Evolutionary conservation across 768 basidiomycete species (phyloP), one percentile per base, ranked within the genome.

Genomic region (Calocybe cyanea): DNA sequence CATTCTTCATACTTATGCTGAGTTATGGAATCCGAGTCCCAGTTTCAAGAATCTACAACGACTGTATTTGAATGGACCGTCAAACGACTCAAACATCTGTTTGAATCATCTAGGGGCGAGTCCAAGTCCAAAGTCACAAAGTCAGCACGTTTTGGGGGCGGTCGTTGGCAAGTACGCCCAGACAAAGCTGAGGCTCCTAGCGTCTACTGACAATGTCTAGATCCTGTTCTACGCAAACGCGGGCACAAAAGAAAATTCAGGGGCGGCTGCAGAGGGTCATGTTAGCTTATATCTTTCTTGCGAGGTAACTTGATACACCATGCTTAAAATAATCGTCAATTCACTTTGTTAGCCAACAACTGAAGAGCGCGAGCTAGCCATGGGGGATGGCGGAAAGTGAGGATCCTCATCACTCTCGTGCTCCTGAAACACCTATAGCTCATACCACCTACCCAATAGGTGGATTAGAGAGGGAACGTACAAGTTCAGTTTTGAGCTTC

Each of bases 391-490:
- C 37, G 81, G 83, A 56, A 82, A 76, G 85, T 67, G 48, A 19
- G 61, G 49, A 0, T 10, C 35, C 31, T 5, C 9, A 7, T n/a
- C 23, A 30, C 28, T 15, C 1, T 28, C 34, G 41, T 41, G 28
- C 38, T 42, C 39, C 37, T 24, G 14, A 36, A 13, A 35, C n/a
- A n/a, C n/a, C 13, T 7, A n/a, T 14, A 14, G 17, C 34, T 32
- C 24, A 14, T 31, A 32, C 14, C 21, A 15, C 46, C 10, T 21
- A 25, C 43, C 28, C 2, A 7, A 24, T 47, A 91, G 86, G 68
- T 93, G 90, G 90, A 64, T 76, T n/a, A 78, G 91, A 13, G 85
- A 90, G 46, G 90, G 90, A 1, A 66, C 85, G n/a, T 92, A 80
- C 67, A 89, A 83, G 57, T 93, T 92, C 62, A 81, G 76, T 49